Base-by-base conservation (phyloP, 495 filamentous ascomycete species). In the Beverwykella pulmonaria region DNA sequence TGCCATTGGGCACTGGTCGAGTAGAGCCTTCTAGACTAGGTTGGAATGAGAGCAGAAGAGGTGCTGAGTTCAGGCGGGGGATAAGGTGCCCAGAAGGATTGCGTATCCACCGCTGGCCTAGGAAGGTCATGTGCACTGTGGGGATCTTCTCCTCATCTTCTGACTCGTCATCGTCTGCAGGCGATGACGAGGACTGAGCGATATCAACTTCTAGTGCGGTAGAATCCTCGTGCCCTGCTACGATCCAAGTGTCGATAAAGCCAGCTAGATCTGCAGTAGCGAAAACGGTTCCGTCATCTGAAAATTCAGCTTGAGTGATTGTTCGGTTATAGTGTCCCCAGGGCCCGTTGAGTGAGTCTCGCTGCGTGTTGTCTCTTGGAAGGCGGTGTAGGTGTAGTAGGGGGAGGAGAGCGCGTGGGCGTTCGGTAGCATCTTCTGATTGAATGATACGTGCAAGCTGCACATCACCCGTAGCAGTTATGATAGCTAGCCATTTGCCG, bases 241-340 rank as follows among this genome's bases (percentile, higher is more conserved):
- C 76, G 4, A 90, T 76, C 87, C 92, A 99, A 15, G 87, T 91
- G 73, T 97, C 93, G 29, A 99, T 82, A 75, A 87, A 89, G 27
- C 95, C 95, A 53, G 88, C 87, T 23, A 98, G 73, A 75, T 97
- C 95, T 34, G 88, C 86, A 15, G 87, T 84, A 8, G 87, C 90
- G 17, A 98, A 75, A 55, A 96, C 84, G 58, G 83, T 84, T 76
- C 91, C 91, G 70, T 95, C 89, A 6, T 87, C 79, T 9, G 92
- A 95, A 75, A 97, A 98, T 0, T 86, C 82, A 19, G 87, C 77
- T 46, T 90, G 86, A 22, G 83, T 89, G 44, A 98, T 86, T 25
- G 85, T 86, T 68, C 88, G 82, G 57, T 93, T 84, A 77, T 97
- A 98, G 6, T 78, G 78, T n/a, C 90, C 91, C 46, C 92, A 81